These are phyloP conservation scores for Didymella arachidicola DNA, from an alignment of 2,329 filamentous ascomycete genomes.

Conservation along the genomic window DNA sequence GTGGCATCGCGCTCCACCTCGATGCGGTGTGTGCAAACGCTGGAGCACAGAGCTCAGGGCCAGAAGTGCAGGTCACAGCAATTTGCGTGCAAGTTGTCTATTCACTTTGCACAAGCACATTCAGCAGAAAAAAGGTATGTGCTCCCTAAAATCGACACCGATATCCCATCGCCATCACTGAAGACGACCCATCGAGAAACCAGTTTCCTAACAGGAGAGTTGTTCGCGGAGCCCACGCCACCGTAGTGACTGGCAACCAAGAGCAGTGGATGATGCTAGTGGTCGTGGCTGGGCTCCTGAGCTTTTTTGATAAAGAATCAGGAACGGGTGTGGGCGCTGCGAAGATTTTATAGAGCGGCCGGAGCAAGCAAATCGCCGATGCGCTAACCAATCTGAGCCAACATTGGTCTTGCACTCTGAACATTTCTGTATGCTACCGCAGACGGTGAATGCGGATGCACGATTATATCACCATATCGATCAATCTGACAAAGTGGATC, in stretches of 20 bases:
- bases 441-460: background rate
- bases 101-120: background rate
- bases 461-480: background rate
- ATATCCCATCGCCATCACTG: conserved; percentile 72
- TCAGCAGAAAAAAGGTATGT: conserved; percentile 55
- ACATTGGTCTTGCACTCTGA: background rate
- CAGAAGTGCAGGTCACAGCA: background rate
- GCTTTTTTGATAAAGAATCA: conserved; percentile 65
- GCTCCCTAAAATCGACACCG: conserved; percentile 75
- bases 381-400: conserved; percentile 10
- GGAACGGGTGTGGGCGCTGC: conserved; percentile 41
- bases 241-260: conserved; percentile 71
- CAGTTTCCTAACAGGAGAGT: conserved; percentile 72
- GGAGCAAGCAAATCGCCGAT: conserved; percentile 17
- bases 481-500: background rate
- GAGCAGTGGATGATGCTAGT: conserved; percentile 64
- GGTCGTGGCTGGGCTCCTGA: conserved; percentile 73
- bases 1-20: background rate
- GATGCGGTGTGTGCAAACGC: background rate
- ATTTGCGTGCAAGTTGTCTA: no score
- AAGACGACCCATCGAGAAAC: conserved; percentile 72
- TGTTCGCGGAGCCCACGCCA: conserved; percentile 71
- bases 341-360: conserved; percentile 20
- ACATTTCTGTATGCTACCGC: background rate
- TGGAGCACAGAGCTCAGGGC: background rate